These are phyloP conservation scores for Phaeoacremonium minimum DNA, from an alignment of 2,329 filamentous ascomycete genomes.

Conservation along the genomic window DNA sequence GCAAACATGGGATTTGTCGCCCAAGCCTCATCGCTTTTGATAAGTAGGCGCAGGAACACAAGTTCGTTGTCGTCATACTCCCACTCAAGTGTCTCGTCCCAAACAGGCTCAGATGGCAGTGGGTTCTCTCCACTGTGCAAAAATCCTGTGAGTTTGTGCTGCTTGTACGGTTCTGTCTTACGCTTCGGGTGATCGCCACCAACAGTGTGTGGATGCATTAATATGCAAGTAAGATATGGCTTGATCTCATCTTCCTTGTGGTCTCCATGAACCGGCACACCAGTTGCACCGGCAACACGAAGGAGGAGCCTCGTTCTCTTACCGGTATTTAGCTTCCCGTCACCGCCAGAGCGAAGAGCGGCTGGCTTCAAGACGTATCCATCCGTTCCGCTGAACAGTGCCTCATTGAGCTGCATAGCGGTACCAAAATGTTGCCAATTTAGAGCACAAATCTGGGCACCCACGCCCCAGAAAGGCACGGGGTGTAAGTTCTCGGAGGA, in stretches of 20 bases:
- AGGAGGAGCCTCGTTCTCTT: conserved; percentile 45
- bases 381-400: conserved; percentile 59
- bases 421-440: conserved; percentile 68
- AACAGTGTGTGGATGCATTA: conserved; percentile 53
- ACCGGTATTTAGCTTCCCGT: conserved; percentile 27
- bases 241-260: conserved; percentile 49
- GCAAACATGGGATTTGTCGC: conserved; percentile 58
- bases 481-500: conserved; percentile 61
- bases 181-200: conserved; percentile 48
- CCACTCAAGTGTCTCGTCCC: conserved; percentile 65
- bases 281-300: conserved; percentile 58
- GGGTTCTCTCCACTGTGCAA: conserved; percentile 56
- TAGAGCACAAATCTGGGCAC: conserved; percentile 65
- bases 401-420: conserved; percentile 64
- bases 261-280: conserved; percentile 50
- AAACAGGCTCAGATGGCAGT: conserved; percentile 55
- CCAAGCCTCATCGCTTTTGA: conserved; percentile 65
- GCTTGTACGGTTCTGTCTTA: conserved; percentile 58
- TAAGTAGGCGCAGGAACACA: conserved; percentile 57
- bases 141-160: conserved; percentile 49
- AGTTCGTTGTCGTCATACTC: conserved; percentile 65
- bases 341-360: conserved; percentile 51
- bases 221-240: conserved; percentile 62
- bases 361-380: conserved; percentile 64
- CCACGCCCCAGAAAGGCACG: conserved; percentile 61